phyloP scores from a whole-genome alignment of 2,329 filamentous ascomycete genomes.

The Penicillium hesseltinei region DNA sequence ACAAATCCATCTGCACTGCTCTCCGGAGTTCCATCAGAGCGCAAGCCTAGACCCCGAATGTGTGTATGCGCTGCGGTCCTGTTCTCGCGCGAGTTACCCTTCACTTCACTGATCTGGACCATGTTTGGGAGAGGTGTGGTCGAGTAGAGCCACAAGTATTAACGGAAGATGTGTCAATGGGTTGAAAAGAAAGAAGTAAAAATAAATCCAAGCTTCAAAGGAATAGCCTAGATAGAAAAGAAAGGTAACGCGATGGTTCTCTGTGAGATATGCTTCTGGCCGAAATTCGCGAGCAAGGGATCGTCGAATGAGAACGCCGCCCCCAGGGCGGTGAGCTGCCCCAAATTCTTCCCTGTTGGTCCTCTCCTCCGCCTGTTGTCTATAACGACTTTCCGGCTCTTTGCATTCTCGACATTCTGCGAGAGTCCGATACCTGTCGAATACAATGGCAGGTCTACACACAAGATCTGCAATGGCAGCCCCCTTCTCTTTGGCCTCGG shows the following conservation, averaged over 20 bases:
- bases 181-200: background rate
- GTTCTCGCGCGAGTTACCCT: constrained; percentile 91
- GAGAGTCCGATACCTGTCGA: constrained; percentile 12
- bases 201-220: constrained; percentile 11
- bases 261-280: constrained; percentile 25
- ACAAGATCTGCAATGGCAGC: constrained; percentile 31
- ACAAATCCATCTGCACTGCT: constrained; percentile 79
- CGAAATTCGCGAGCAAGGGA: constrained; percentile 36
- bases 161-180: constrained; percentile 6
- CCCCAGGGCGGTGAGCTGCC: constrained; percentile 37
- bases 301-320: constrained; percentile 31
- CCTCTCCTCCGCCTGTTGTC: constrained; percentile 10
- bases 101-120: constrained; percentile 92
- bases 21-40: constrained; percentile 81
- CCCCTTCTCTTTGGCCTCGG: constrained; percentile 37
- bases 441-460: constrained; percentile 34
- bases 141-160: constrained; percentile 24
- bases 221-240: constrained; percentile 15
- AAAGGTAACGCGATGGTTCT: constrained; percentile 15
- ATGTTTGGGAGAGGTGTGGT: constrained; percentile 48
- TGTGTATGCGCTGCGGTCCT: constrained; percentile 96
- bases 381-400: background rate
- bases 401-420: background rate
- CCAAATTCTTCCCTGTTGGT: constrained; percentile 32
- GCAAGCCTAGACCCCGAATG: constrained; percentile 91